A percentile compares a stretch with the other conserved stretches of the same genome.
phyloP scores from a whole-genome alignment of 345 rosid species.

The Eucalyptus virginea region DNA sequence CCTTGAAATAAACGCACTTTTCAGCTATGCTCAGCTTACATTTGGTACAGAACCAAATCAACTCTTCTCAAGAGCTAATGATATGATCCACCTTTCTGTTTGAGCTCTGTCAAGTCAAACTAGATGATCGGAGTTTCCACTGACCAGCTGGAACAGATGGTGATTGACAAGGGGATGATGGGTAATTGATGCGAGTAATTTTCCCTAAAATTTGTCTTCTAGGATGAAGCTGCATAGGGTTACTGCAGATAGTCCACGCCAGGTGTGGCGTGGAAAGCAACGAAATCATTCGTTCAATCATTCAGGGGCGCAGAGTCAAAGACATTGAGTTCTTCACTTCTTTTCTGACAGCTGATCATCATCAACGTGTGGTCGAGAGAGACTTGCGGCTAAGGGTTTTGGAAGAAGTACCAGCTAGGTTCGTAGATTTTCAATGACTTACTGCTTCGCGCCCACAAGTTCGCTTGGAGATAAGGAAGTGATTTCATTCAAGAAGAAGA shows the following conservation, averaged over 20 bases:
- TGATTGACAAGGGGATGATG: neutral
- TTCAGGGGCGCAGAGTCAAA: neutral
- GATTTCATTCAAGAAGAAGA: neutral
- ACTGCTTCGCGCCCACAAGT: neutral
- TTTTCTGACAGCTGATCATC: neutral
- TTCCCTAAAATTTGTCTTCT: neutral
- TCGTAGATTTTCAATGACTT: neutral
- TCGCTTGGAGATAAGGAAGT: neutral
- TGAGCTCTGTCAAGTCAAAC: neutral
- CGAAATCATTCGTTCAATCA: neutral
- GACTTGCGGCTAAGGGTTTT: neutral
- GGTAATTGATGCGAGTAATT: neutral
- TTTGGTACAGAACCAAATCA: neutral
- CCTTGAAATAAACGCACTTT: neutral
- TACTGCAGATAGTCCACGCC: neutral
- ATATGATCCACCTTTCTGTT: neutral
- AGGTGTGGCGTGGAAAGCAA: neutral
- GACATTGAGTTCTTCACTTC: neutral
- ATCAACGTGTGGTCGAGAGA: neutral
- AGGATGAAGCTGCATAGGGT: neutral
- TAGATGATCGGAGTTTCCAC: neutral
- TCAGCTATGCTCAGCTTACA: neutral
- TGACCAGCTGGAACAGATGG: neutral
- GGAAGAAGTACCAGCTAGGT: neutral
- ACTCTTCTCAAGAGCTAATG: neutral